phyloP scores from a whole-genome alignment of 768 basidiomycete genomes.

The Melanogaster broomeanus region DNA sequence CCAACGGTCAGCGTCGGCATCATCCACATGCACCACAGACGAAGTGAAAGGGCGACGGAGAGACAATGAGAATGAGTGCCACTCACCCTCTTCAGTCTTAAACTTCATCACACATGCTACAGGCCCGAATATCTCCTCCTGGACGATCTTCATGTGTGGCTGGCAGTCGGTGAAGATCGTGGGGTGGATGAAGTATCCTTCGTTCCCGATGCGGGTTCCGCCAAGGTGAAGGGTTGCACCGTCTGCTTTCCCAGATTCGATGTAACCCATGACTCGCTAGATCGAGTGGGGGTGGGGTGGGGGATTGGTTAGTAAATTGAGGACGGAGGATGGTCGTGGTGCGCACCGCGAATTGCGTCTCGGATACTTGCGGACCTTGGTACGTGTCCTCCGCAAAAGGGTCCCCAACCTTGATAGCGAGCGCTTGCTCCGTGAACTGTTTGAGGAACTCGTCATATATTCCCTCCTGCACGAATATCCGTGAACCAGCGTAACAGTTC shows the following conservation, averaged over 20 bases:
- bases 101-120: slow-evolving; percentile 50
- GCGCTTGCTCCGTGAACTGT: slow-evolving; percentile 31
- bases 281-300: neutral
- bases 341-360: slow-evolving; percentile 44
- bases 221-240: slow-evolving; percentile 38
- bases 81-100: slow-evolving; percentile 36
- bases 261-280: too few relatives aligned
- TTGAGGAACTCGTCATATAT: slow-evolving; percentile 48
- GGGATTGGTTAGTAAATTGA: neutral
- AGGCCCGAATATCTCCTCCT: slow-evolving; percentile 47
- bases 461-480: slow-evolving; percentile 31
- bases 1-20: neutral
- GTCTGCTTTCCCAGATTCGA: slow-evolving; percentile 13
- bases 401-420: slow-evolving; percentile 36
- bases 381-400: slow-evolving; percentile 37
- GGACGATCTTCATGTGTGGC: slow-evolving; percentile 47
- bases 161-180: slow-evolving; percentile 21
- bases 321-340: too few relatives aligned
- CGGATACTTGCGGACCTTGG: slow-evolving; percentile 41
- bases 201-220: too few relatives aligned
- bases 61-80: too few relatives aligned
- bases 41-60: too few relatives aligned
- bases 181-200: too few relatives aligned
- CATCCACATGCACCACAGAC: too few relatives aligned
- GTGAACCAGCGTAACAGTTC: slow-evolving; percentile 41